Percentiles rank a stretch among this genome's conserved stretches.
phyloP scores from a whole-genome alignment of 169 alveolate species.

The Cyclospora cayetanensis region DNA sequence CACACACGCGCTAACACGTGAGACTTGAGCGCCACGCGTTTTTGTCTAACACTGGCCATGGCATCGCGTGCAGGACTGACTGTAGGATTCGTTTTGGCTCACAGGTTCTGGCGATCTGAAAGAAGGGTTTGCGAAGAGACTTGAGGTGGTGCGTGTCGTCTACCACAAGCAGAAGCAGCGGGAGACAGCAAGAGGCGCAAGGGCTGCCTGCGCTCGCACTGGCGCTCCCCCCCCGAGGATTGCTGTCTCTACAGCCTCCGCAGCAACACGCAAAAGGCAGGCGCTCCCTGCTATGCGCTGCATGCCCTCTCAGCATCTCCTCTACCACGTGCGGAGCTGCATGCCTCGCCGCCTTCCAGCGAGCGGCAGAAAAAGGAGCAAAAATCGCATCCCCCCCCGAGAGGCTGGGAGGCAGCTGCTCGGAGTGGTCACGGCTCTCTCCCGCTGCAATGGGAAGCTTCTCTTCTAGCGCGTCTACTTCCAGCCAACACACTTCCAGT shows the following conservation, averaged over 20 bases:
- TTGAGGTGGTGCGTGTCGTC: conserved; percentile 20
- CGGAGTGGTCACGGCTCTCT: not conserved
- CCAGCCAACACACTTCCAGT: not conserved
- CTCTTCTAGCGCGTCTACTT: not conserved
- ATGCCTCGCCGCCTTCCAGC: conserved; percentile 22
- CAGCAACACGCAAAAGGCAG: conserved; percentile 5
- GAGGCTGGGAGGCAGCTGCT: not conserved
- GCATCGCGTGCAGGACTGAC: not conserved
- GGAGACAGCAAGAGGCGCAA: too few relatives aligned
- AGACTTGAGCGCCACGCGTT: not conserved
- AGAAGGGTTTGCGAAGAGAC: conserved; percentile 10
- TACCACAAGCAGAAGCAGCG: not conserved
- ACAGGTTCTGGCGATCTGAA: not conserved
- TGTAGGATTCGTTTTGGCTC: not conserved
- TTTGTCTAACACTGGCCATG: too few relatives aligned
- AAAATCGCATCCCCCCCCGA: not conserved
- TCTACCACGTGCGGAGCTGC: not conserved
- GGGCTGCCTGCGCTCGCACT: not conserved
- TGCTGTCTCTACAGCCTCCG: conserved; percentile 2
- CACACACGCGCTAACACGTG: not conserved
- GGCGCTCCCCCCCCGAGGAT: not conserved
- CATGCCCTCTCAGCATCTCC: conserved; percentile 34
- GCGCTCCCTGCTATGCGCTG: not conserved
- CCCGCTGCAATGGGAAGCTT: too few relatives aligned
- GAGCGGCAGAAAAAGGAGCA: not conserved